Conservation (phyloP, 805 yeast genomes). For the Ogataea degrootiae region DNA sequence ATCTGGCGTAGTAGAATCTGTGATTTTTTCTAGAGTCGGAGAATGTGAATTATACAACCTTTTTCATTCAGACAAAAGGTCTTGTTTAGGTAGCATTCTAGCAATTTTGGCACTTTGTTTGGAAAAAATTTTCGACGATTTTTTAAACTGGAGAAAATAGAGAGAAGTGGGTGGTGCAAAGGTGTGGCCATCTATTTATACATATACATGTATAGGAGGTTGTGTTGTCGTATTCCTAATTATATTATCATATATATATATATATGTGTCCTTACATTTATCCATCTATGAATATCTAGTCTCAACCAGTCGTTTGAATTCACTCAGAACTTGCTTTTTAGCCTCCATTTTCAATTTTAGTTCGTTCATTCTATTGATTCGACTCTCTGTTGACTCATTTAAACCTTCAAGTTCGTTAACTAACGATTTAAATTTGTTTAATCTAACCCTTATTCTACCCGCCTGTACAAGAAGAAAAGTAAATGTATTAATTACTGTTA, state of each 20-base stretch:
- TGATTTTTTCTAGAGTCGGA: too few species aligned
- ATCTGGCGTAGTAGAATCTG: neutral
- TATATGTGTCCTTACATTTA: neutral
- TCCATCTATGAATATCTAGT: neutral
- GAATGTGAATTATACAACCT: too few species aligned
- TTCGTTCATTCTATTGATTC: conserved; percentile 30
- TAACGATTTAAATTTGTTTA: conserved; percentile 31
- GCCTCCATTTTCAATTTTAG: conserved; percentile 28
- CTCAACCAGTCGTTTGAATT: conserved; percentile 19
- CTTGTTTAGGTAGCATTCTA: too few species aligned
- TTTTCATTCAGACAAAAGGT: too few species aligned
- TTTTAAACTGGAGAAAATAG: too few species aligned
- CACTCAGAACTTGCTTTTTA: conserved; percentile 23
- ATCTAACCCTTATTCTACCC: conserved; percentile 40
- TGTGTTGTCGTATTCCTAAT: neutral
- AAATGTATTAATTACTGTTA: neutral
- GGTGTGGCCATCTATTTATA: neutral
- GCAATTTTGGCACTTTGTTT: too few species aligned
- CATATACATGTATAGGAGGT: neutral
- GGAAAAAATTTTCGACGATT: too few species aligned
- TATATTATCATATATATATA: neutral
- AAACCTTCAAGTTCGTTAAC: conserved; percentile 42
- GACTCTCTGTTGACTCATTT: conserved; percentile 36
- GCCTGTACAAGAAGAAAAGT: conserved; percentile 20
- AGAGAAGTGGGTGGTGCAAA: too few species aligned